Base-by-base conservation (phyloP, 1,284 basidiomycete genomes). In the Chondrostereum purpureum region DNA sequence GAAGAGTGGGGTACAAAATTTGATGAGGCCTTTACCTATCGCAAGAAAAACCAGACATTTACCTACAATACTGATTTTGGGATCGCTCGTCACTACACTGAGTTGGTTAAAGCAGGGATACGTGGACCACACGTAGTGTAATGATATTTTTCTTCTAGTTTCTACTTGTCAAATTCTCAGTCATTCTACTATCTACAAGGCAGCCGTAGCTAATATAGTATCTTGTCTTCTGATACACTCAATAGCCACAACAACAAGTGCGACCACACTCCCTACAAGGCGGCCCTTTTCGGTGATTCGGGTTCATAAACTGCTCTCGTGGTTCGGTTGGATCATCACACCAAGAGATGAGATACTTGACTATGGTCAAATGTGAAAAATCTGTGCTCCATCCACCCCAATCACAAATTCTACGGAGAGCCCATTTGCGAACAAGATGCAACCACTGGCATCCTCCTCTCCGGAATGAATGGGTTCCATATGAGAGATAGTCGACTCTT, bases 381-480 rank as follows among this genome's bases (percentile, higher is more conserved):
- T 65, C 61, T 0, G 49, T 57, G 35, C 59, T 61, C 66, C 65
- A 67, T 2, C 65, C 64, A 18, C 62, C 63, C 65, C 64, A 68
- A 22, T 65, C 57, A 46, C 66, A 68, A 35, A 67, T 58, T 4
- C 51, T 42, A 1, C 54, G 45, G 0, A 66, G 44, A 5, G 50
- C 34, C 60, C 60, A 57, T 27, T 48, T 27, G 31, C 45, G 33
- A 55, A 41, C 39, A 2, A 57, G 44, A 53, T 59, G 45, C 44
- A 59, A 10, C 57, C 56, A 62, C 47, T 61, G 60, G 36, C 55
- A 58, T 2, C 60, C 60, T 37, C 58, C 60, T 17, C 62, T 46
- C 1, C 59, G 49, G 41, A 61, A 60, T 5, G 60, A 62, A 45
- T 66, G 62, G 1, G 60, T 63, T 4, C 62, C 61, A 50, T 66